A percentile compares a stretch with the other conserved stretches of the same genome.
These are phyloP conservation scores for Trichoderma sp. DNA, from an alignment of 2,329 filamentous ascomycete species.

Conservation along the genomic window DNA sequence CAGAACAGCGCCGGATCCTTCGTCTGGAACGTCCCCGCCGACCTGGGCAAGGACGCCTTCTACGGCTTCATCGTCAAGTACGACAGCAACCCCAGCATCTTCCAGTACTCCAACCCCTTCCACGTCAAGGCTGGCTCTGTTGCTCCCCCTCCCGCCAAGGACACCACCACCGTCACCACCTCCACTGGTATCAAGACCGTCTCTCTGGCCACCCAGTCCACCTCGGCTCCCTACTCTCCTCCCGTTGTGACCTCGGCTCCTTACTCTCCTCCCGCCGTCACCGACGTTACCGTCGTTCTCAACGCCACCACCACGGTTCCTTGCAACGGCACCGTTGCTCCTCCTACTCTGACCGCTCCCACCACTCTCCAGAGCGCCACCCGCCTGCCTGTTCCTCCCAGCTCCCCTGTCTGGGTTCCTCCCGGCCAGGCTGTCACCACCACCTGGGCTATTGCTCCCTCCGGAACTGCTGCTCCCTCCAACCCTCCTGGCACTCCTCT, in stretches of 20 bases:
- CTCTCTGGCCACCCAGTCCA: slow-evolving; percentile 36
- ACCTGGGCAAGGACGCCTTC: slow-evolving; percentile 50
- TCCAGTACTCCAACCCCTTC: slow-evolving; percentile 69
- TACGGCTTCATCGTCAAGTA: slow-evolving; percentile 63
- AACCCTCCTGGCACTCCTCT: slow-evolving; percentile 36
- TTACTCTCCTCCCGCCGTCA: slow-evolving; percentile 24
- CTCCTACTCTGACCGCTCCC: slow-evolving; percentile 34
- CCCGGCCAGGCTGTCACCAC: slow-evolving; percentile 31
- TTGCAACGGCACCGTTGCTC: slow-evolving; percentile 33
- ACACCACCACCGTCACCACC: slow-evolving; percentile 38
- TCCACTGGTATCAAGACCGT: slow-evolving; percentile 40
- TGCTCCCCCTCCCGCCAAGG: slow-evolving; percentile 21
- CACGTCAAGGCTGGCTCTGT: slow-evolving; percentile 46
- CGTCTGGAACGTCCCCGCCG: slow-evolving; percentile 55
- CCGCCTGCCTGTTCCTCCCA: slow-evolving; percentile 34
- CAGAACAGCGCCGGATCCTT: slow-evolving; percentile 50
- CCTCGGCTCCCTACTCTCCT: slow-evolving; percentile 28
- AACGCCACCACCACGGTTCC: slow-evolving; percentile 36
- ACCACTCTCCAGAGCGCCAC: slow-evolving; percentile 33
- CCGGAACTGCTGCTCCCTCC: slow-evolving; percentile 32
- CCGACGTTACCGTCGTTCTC: slow-evolving; percentile 32
- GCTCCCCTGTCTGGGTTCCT: slow-evolving; percentile 35
- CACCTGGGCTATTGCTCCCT: slow-evolving; percentile 33
- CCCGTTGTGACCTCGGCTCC: neutral
- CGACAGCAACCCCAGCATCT: slow-evolving; percentile 51